phyloP scores from a whole-genome alignment of 2,329 filamentous ascomycete genomes.

The Talaromyces rugulosus region DNA sequence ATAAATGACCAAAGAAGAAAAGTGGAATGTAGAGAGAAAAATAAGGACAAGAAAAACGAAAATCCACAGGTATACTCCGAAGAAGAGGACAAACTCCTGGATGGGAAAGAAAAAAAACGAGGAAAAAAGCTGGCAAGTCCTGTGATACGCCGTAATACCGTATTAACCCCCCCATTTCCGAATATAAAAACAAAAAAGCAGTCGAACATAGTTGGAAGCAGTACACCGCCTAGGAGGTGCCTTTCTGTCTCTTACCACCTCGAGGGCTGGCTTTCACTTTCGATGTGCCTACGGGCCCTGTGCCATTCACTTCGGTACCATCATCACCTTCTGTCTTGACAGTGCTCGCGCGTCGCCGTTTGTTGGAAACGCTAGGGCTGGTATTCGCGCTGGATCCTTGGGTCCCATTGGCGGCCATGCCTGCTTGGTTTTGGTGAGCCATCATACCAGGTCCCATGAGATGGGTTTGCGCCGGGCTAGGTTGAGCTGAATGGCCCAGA shows the following conservation, averaged over 20 bases:
- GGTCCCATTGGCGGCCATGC: slow-evolving; percentile 48
- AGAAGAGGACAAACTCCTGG: slow-evolving; percentile 13
- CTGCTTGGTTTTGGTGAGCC: slow-evolving; percentile 54
- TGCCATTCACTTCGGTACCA: slow-evolving; percentile 47
- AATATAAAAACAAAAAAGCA: slow-evolving; percentile 12
- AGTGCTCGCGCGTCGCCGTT: slow-evolving; percentile 55
- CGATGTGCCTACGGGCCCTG: slow-evolving; percentile 26
- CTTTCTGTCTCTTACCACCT: slow-evolving; percentile 46
- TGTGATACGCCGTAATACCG: slow-evolving; percentile 14
- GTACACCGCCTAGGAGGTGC: slow-evolving; percentile 25
- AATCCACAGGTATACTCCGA: slow-evolving; percentile 1
- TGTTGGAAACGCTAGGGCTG: slow-evolving; percentile 58
- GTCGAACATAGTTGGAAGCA: slow-evolving; percentile 4
- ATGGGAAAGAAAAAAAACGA: not conserved
- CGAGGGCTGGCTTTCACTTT: slow-evolving; percentile 47
- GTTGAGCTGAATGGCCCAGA: slow-evolving; percentile 48
- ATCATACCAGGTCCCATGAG: slow-evolving; percentile 51
- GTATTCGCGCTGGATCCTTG: slow-evolving; percentile 56
- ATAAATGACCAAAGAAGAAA: slow-evolving; percentile 1
- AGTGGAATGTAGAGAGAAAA: not conserved
- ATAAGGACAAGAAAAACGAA: not conserved
- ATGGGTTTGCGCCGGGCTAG: slow-evolving; percentile 43
- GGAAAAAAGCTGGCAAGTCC: slow-evolving; percentile 11
- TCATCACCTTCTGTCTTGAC: slow-evolving; percentile 59
- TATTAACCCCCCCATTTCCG: slow-evolving; percentile 9